A percentile compares a stretch with the other conserved stretches of the same genome.
Conservation (phyloP, 2,329 filamentous ascomycete species). For the Paraphoma chrysanthemicola region DNA sequence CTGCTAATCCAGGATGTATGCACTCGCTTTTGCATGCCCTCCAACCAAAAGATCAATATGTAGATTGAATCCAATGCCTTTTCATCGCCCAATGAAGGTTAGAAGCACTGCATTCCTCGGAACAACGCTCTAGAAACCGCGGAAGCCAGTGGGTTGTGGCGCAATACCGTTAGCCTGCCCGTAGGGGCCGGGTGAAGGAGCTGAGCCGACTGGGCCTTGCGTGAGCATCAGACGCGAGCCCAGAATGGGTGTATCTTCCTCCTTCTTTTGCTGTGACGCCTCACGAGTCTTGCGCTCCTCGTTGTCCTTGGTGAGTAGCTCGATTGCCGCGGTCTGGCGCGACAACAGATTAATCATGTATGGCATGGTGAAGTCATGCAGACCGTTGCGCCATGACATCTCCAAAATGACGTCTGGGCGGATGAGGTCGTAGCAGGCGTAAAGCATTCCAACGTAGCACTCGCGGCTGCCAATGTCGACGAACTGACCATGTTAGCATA, state of each 20-base stretch:
- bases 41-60: slow-evolving; percentile 33
- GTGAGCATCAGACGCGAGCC: slow-evolving; percentile 95
- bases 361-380: slow-evolving; percentile 98
- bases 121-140: slow-evolving; percentile 40
- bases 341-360: slow-evolving; percentile 99
- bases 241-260: slow-evolving; percentile 92
- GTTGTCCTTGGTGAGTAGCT: slow-evolving; percentile 89
- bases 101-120: not conserved
- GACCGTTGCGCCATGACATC: slow-evolving; percentile 93
- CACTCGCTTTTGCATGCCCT: slow-evolving; percentile 32
- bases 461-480: slow-evolving; percentile 99
- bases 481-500: slow-evolving; percentile 69
- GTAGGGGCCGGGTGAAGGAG: slow-evolving; percentile 71
- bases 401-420: slow-evolving; percentile 92
- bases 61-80: slow-evolving; percentile 21
- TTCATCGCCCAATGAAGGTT: not conserved
- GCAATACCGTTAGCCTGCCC: slow-evolving; percentile 86
- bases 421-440: slow-evolving; percentile 97
- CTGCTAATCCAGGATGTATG: slow-evolving; percentile 22
- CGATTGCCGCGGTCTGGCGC: slow-evolving; percentile 87
- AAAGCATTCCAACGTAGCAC: slow-evolving; percentile 99
- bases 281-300: slow-evolving; percentile 82
- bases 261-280: slow-evolving; percentile 81
- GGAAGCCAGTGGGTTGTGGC: slow-evolving; percentile 77
- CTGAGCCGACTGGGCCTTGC: slow-evolving; percentile 72